Percentiles rank a stretch among this genome's conserved stretches.
phyloP scores from a whole-genome alignment of 148 eudicot species.

The Chenopodium suecicum region DNA sequence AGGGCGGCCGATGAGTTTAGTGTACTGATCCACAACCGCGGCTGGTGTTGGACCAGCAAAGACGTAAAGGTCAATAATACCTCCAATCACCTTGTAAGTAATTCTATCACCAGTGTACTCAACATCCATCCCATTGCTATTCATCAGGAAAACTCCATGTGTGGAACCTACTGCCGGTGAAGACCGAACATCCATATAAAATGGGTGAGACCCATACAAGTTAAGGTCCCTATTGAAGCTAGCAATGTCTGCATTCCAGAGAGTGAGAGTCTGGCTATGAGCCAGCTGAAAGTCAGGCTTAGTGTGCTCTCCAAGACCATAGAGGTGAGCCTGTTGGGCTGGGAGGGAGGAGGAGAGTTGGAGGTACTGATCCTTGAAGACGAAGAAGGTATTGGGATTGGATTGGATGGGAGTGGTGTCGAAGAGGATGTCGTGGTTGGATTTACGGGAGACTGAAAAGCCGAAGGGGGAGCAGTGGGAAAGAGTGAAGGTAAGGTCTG shows the following conservation, averaged over 20 bases:
- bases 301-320: conserved; percentile 57
- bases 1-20: conserved; percentile 47
- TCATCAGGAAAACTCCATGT: conserved; percentile 52
- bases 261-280: conserved; percentile 42
- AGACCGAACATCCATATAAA: conserved; percentile 50
- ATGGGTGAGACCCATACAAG: conserved; percentile 55
- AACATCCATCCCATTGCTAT: conserved; percentile 59
- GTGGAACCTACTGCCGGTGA: conserved; percentile 27
- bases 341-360: conserved; percentile 45
- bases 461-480: conserved; percentile 59
- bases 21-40: conserved; percentile 47
- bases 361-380: conserved; percentile 50
- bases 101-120: conserved; percentile 48
- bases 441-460: conserved; percentile 59
- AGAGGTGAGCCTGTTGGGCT: conserved; percentile 31
- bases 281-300: conserved; percentile 37
- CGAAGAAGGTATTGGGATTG: conserved; percentile 26
- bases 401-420: conserved; percentile 26
- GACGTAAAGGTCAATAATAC: conserved; percentile 50
- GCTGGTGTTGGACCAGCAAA: conserved; percentile 44
- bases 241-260: conserved; percentile 51
- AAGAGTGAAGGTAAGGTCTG: conserved; percentile 71
- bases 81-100: conserved; percentile 52
- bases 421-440: conserved; percentile 55
- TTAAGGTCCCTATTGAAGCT: conserved; percentile 35